Base-by-base conservation (phyloP, 1,284 basidiomycete species). In the Rhizoctonia solani region DNA sequence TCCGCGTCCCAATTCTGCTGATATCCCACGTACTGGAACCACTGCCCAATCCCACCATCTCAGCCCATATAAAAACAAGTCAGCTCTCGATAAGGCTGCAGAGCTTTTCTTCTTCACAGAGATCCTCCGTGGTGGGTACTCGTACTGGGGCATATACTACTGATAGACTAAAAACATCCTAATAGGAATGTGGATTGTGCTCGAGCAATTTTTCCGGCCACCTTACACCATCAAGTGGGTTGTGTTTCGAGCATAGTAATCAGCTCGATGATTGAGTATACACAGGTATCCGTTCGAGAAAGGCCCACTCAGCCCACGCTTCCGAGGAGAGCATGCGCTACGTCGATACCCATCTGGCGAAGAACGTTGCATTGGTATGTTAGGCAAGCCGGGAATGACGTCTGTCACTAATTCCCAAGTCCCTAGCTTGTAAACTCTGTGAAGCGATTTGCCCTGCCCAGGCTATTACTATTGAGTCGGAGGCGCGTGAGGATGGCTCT, bases 381-480 rank as follows among this genome's bases (percentile, higher is more conserved):
- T 19, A 19, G 19, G 34, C 39, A 37, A 6, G 32, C 21, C 3
- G 0, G 27, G 47, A 59, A n/a, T n/a, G n/a, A n/a, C n/a, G n/a
- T n/a, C n/a, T n/a, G n/a, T n/a, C n/a, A n/a, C n/a, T n/a, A n/a
- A n/a, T n/a, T n/a, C n/a, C n/a, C n/a, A n/a, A n/a, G n/a, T n/a
- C n/a, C n/a, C n/a, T 71, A 95, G 95, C 97, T 42, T 99, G 97
- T 82, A 99, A 99, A 80, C 87, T 99, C 27, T 99, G 97, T 76
- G 97, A 99, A 79, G 96, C 97, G 50, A 99, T 99, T 74, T 99
- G 96, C 79, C 96, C 97, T 47, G 97, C 97, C 27, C 97, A 98
- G 79, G 97, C 97, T 19, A 99, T 99, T 77, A 99, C 97, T 29
- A 99, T 99, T 75, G 97, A 99, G 81, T 95, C 92, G 71, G 97